Base-by-base conservation (phyloP, 108 stramenopile species). In the Skeletonema marinoi region DNA sequence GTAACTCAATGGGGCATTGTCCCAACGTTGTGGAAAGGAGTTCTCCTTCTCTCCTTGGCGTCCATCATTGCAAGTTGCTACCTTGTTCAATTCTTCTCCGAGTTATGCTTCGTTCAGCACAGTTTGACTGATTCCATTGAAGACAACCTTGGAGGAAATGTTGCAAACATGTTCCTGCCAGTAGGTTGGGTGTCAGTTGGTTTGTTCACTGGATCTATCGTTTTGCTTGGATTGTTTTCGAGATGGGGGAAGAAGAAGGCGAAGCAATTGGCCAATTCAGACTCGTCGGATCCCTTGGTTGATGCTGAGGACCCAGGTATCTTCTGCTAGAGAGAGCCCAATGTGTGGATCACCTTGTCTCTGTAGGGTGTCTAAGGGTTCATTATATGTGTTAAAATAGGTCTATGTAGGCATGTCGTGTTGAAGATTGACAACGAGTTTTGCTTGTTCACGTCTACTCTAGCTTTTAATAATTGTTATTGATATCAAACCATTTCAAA, bases 1-100 rank as follows among this genome's bases (percentile, higher is more conserved):
- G 84, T 78, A 30, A 87, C 87, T 9, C 73, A 71, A 59, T 87
- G 87, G 87, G 38, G 36, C n/a, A 19, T 48, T 17, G 29, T 87
- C 21, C 83, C 87, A 7, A 7, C 72, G 29, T 44, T 36, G 62
- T 19, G 68, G 9, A 87, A 87, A 66, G 12, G 58, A 30, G 51
- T 71, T 35, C 61, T 87, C 7, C 30, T 60, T 17, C 17, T 21
- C 16, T 68, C 83, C 11, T 16, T 87, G 12, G 66, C 50, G 6
- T 70, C 51, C 46, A 85, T 87, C 62, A 83, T 78, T 38, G 60
- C 75, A 38, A 75, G 77, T 33, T 87, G 87, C 60, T 87, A 85
- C 70, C 69, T 87, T 75, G 87, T 87, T 32, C 87, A 87, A 68
- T 68, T 87, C 58, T 87, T 87, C 65, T 32, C 78, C 9, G 58